phyloP scores from a whole-genome alignment of 139 green algal genomes.

The Chlamydomonas incerta region DNA sequence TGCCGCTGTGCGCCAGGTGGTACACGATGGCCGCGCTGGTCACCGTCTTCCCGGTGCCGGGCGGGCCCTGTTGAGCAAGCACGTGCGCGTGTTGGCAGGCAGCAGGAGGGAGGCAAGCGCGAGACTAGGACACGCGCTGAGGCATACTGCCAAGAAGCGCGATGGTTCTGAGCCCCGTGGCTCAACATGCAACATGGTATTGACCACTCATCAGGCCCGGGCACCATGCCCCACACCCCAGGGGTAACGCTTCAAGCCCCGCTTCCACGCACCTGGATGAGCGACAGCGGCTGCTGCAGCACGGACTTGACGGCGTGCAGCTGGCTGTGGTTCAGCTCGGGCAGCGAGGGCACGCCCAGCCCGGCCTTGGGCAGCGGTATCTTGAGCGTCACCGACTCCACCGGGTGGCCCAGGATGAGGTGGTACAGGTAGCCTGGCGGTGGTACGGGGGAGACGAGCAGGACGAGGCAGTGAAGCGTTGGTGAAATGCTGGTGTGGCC shows the following conservation, averaged over 20 bases:
- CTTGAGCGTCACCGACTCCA: slow-evolving; percentile 56
- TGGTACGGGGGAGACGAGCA: no score
- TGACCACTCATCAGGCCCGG: no score
- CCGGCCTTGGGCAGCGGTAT: slow-evolving; percentile 61
- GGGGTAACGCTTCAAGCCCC: background rate
- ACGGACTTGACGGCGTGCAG: slow-evolving; percentile 64
- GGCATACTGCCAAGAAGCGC: no score
- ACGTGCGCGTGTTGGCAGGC: no score
- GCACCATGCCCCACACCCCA: no score
- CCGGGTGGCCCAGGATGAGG: slow-evolving; percentile 67
- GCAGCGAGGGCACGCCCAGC: slow-evolving; percentile 88
- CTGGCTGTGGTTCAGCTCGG: slow-evolving; percentile 96
- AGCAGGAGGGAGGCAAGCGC: no score
- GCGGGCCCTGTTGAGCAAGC: no score
- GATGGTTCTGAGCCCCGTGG: no score
- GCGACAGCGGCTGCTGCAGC: slow-evolving; percentile 83
- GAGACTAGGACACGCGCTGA: no score
- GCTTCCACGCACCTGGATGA: slow-evolving; percentile 67
- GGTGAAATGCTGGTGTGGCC: no score
- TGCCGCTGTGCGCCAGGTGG: slow-evolving; percentile 82
- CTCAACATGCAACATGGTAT: no score
- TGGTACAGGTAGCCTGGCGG: slow-evolving; percentile 74
- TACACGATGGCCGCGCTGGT: slow-evolving; percentile 97
- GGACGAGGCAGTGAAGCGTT: no score
- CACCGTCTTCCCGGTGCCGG: slow-evolving; percentile 98